These are phyloP conservation scores for Plasmodium yoelii DNA, from an alignment of 169 alveolate species.

Conservation along the genomic window DNA sequence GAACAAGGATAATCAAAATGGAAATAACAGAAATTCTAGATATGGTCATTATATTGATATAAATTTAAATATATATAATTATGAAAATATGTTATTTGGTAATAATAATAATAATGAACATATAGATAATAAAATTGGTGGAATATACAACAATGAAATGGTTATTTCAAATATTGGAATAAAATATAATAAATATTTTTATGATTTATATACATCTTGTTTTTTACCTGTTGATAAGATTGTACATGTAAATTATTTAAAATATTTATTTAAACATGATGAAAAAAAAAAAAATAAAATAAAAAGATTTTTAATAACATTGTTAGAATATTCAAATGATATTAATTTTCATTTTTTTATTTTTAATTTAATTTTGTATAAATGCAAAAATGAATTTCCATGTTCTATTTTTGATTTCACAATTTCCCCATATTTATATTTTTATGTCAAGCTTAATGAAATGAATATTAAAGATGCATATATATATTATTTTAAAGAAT, in stretches of 20 bases:
- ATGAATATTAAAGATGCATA: conserved; percentile 49
- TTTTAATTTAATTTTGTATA: conserved; percentile 62
- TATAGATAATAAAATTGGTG: not conserved
- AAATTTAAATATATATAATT: not conserved
- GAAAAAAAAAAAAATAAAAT: conserved; percentile 67
- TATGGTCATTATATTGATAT: not conserved
- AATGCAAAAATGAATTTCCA: conserved; percentile 71
- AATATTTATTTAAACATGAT: conserved; percentile 46
- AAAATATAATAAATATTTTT: conserved; percentile 23
- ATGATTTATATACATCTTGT: conserved; percentile 12
- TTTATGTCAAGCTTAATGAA: conserved; percentile 47
- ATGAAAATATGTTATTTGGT: not conserved
- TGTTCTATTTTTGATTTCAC: conserved; percentile 49
- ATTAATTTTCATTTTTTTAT: conserved; percentile 62
- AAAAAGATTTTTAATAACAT: conserved; percentile 31
- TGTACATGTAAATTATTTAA: conserved; percentile 49
- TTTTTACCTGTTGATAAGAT: conserved; percentile 60
- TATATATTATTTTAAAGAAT: conserved; percentile 40
- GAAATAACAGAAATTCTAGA: not conserved
- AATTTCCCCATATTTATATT: conserved; percentile 55
- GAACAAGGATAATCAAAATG: not conserved
- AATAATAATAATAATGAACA: not conserved
- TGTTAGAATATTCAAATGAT: conserved; percentile 41
- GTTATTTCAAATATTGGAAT: conserved; percentile 1
- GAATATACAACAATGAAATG: not conserved